Evolutionary conservation across 495 filamentous ascomycete species (phyloP), one percentile per base, ranked within the genome.

Genomic region (Opeltia flavorubescens): DNA sequence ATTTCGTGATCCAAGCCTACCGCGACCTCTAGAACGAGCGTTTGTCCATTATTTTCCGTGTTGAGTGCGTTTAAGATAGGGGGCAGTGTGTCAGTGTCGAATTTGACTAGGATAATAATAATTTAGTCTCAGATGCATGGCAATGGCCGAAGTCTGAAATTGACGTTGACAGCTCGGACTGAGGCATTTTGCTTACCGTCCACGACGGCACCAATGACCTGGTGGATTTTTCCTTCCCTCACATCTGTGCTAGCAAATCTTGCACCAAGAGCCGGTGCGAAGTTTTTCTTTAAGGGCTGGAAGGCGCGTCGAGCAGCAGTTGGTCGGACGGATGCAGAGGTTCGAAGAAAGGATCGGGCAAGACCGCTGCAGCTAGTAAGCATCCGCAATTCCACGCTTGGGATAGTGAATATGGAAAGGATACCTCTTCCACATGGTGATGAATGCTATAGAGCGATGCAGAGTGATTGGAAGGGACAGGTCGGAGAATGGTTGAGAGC

Each of bases 1-100:
- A 7, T 36, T 36, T 1, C 15, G 7, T 21, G 55, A 48, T 52
- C 49, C 39, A 59, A 68, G 63, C 88, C 64, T 93, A 94, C 88
- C 63, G 91, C 69, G 68, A 98, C 91, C 77, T 98, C 91, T 51
- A 98, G 81, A 46, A 94, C 77, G 48, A 98, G 83, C 79, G 89
- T 96, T 63, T 95, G 73, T 65, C 86, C 88, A 69, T 78, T 78
- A 71, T 96, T 96, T 46, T 77, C 66, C 61, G 88, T 94, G 67
- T 78, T 77, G 64, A 98, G 75, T 66, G 91, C 91, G 70, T 98
- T 96, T 62, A 96, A 82, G 79, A 98, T 98, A 60, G 91, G 74
- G 56, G 91, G 91, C 55, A 98, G 83, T 71, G 86, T 81, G 48
- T 93, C 86, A 55, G 77, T 80, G 62, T 94, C 86, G 78, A 98